phyloP scores from a whole-genome alignment of 805 yeast genomes.

The Cephaloascus albidus region DNA sequence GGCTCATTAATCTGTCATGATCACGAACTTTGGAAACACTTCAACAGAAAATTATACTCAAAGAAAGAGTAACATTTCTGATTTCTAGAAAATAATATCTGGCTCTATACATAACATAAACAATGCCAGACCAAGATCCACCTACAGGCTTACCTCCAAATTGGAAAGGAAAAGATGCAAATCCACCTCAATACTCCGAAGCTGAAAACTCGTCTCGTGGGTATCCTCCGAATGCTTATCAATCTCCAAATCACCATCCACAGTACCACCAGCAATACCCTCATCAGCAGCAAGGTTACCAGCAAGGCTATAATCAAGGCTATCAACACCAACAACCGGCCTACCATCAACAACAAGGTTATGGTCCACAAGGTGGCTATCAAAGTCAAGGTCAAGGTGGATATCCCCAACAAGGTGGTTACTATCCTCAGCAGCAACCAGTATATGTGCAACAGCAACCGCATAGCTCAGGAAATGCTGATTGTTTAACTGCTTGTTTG shows the following conservation, averaged over 20 bases:
- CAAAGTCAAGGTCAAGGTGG: conserved; percentile 9
- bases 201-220: conserved; percentile 9
- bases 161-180: conserved; percentile 9
- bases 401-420: conserved; percentile 18
- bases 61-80: no score
- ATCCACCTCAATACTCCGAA: conserved; percentile 1
- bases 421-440: conserved; percentile 32
- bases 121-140: conserved; percentile 6
- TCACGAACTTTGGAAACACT: no score
- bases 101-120: no score
- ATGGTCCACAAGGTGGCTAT: conserved; percentile 14
- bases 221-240: neutral
- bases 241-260: neutral
- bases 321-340: conserved; percentile 11
- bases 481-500: conserved; percentile 27
- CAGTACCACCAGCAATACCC: neutral
- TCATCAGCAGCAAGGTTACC: neutral
- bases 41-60: no score
- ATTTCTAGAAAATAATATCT: no score
- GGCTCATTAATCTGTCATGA: no score
- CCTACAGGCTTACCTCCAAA: conserved; percentile 20
- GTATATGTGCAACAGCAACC: conserved; percentile 32
- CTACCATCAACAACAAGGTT: conserved; percentile 14
- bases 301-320: neutral
- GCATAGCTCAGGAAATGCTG: conserved; percentile 14